A percentile compares a stretch with the other conserved stretches of the same genome.
phyloP scores from a whole-genome alignment of 805 yeast genomes.

The Myxozyma nipponensis region DNA sequence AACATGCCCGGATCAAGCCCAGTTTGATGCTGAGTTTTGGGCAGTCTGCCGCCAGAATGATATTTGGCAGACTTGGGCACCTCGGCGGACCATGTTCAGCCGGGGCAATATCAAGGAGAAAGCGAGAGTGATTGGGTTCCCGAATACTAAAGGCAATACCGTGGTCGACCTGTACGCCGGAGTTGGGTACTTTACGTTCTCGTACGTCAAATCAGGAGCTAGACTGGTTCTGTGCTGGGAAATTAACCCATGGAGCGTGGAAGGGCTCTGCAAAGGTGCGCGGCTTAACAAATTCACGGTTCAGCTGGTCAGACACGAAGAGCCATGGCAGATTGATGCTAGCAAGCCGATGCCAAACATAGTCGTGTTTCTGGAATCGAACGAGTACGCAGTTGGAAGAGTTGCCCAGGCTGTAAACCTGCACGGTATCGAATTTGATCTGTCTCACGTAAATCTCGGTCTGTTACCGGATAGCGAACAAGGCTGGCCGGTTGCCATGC shows the following conservation, averaged over 20 bases:
- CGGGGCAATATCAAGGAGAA: constrained; percentile 84
- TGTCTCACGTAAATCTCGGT: constrained; percentile 71
- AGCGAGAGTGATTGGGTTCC: constrained; percentile 51
- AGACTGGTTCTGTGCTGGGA: constrained; percentile 69
- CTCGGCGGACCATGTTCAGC: constrained; percentile 79
- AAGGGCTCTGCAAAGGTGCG: constrained; percentile 62
- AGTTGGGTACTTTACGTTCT: constrained; percentile 76
- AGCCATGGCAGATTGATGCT: constrained; percentile 35
- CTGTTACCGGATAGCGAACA: constrained; percentile 66
- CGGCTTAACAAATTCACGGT: constrained; percentile 43
- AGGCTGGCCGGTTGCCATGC: constrained; percentile 53
- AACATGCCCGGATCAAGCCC: constrained; percentile 30
- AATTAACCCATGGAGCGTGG: constrained; percentile 76
- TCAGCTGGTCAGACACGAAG: constrained; percentile 37
- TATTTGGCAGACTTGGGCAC: constrained; percentile 78
- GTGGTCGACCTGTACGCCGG: constrained; percentile 77
- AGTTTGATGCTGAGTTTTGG: constrained; percentile 58
- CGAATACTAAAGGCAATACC: constrained; percentile 40
- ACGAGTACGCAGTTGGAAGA: constrained; percentile 49
- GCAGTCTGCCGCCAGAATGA: constrained; percentile 68
- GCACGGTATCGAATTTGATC: constrained; percentile 22
- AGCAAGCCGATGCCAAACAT: constrained; percentile 30
- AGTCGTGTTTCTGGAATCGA: constrained; percentile 61
- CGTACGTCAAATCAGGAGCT: constrained; percentile 58
- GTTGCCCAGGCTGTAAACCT: constrained; percentile 12